A percentile compares a stretch with the other conserved stretches of the same genome.
Conservation (phyloP, 495 filamentous ascomycete species). For the Evansstolkia leycettana region DNA sequence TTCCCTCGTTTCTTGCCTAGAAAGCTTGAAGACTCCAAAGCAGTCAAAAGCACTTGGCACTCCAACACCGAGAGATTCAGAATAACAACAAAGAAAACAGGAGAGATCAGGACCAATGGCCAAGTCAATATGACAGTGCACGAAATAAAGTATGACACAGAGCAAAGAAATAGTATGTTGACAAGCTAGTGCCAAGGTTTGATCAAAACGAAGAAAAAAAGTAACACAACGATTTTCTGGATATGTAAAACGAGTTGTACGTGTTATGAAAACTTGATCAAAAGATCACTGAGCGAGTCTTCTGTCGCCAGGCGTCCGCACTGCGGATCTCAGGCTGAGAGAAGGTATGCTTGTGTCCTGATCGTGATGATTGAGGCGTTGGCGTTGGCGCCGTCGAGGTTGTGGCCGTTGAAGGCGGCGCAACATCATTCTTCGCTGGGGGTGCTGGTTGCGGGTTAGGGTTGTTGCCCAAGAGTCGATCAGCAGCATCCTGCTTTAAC, state of each 20-base stretch:
- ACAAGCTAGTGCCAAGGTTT: not conserved
- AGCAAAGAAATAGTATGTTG: constrained; percentile 1
- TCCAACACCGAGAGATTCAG: not conserved
- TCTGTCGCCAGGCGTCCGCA: constrained; percentile 5
- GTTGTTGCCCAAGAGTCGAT: constrained; percentile 12
- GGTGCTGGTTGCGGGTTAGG: constrained; percentile 9
- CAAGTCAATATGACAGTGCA: constrained; percentile 1
- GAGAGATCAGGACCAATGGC: not conserved
- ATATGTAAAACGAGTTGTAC: constrained; percentile 1
- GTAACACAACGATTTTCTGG: not conserved
- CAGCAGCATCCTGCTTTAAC: constrained; percentile 18
- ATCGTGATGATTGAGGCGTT: constrained; percentile 1
- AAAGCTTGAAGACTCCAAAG: not conserved
- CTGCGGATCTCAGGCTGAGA: constrained; percentile 7
- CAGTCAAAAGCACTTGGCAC: not conserved
- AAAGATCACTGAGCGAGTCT: constrained; percentile 8
- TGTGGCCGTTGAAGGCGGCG: constrained; percentile 10
- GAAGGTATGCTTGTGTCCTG: constrained; percentile 6
- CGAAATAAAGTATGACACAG: not conserved
- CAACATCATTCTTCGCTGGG: constrained; percentile 13
- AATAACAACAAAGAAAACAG: constrained; percentile 1
- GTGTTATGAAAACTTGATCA: constrained; percentile 1
- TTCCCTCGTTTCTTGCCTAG: not conserved
- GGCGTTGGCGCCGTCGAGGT: constrained; percentile 6
- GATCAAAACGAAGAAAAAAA: constrained; percentile 1